Evolutionary conservation across 1,284 basidiomycete species (phyloP), one percentile per base, ranked within the genome.

Genomic region (Gymnopus androsaceus): DNA sequence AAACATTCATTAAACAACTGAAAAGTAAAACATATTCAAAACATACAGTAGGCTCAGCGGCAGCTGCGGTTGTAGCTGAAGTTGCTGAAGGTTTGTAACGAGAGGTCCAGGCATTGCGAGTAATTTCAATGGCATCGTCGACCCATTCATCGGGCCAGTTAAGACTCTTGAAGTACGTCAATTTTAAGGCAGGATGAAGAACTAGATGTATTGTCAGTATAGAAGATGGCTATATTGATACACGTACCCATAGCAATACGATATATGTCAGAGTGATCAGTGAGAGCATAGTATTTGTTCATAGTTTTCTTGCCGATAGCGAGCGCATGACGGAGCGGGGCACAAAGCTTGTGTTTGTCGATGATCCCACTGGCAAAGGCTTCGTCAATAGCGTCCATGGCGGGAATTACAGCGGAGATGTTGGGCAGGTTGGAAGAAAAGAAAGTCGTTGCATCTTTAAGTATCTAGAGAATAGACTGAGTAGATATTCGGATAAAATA

Each of bases 171-270:
- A 50, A 50, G 48, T 50, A 50, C 15, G 15, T 36, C 19, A 38
- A 21, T 25, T 50, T 50, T 11, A n/a, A 23, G 7, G 15, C 9
- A 12, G 33, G 48, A 23, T 50, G 48, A 23, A 50, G 30, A 17
- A 50, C 48, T 50, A 19, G 30, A 36, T 4, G 37, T 40, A 38
- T 14, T 6, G 7, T 34, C 5, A 40, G 17, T 40, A 17, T 23
- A 37, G 48, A 8, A 23, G 33, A n/a, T 50, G 21, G 15, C 17
- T n/a, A 38, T 11, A 15, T 19, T 12, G 48, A 9, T 6, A 37
- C 15, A 57, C 61, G 21, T 44, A 62, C 59, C 40, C 56, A 58
- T 62, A 21, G 56, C 61, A 46, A 60, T 55, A 4, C 54, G 40
- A 55, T 56, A 58, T 12, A 60, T 47, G 25, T 52, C 44, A 11